Evolutionary conservation across 202 grass and related monocot species (phyloP).

Genomic region (Setaria italica): DNA sequence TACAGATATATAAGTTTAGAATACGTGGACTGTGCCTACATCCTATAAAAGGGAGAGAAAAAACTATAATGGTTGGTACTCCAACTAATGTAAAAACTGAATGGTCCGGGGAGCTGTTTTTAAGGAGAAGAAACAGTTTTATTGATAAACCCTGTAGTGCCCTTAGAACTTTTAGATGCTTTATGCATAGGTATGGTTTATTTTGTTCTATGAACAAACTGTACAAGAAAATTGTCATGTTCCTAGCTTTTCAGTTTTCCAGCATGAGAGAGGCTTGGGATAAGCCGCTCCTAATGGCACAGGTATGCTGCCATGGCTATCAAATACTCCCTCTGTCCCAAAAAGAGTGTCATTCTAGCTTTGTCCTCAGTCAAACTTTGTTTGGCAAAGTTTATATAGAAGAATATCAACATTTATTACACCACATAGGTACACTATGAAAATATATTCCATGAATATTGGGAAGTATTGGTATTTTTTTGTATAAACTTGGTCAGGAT

Average conservation of each 20-base stretch:
- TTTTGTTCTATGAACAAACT: neutral
- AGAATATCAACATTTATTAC: too few relatives aligned
- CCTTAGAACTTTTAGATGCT: neutral
- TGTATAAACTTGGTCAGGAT: too few relatives aligned
- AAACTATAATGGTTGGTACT: too few relatives aligned
- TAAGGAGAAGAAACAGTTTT: neutral
- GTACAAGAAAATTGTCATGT: neutral
- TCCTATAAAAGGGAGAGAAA: neutral
- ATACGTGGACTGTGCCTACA: neutral
- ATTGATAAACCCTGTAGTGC: neutral
- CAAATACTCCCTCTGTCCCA: neutral
- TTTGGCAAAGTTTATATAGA: too few relatives aligned
- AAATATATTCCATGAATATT: too few relatives aligned
- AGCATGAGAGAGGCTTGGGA: neutral
- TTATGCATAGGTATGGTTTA: neutral
- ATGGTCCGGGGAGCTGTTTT: neutral
- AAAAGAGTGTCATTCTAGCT: too few relatives aligned
- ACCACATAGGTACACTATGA: too few relatives aligned
- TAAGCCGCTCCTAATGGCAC: neutral
- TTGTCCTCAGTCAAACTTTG: too few relatives aligned
- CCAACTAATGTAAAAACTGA: neutral
- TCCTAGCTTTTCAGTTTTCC: neutral
- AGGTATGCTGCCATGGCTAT: neutral
- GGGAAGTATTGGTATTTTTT: too few relatives aligned
- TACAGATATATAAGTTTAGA: neutral